A percentile compares a stretch with the other conserved stretches of the same genome.
Evolutionary conservation across 2,329 filamentous ascomycete genomes (phyloP).

Genomic region (Neospermospora avenae): DNA sequence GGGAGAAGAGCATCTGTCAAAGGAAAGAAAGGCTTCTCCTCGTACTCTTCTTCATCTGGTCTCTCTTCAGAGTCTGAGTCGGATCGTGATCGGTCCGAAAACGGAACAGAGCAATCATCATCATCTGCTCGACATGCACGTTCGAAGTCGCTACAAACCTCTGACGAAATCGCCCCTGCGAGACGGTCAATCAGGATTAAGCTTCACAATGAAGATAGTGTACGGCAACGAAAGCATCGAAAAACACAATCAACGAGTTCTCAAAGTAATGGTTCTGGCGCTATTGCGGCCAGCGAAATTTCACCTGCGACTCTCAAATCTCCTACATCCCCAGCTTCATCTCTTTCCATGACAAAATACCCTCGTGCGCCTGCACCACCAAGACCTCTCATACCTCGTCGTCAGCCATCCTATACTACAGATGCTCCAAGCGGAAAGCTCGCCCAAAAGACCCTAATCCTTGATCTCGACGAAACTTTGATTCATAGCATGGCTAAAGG

Average conservation of each 20-base stretch:
- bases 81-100: conserved; percentile 43
- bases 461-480: conserved; percentile 94
- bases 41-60: conserved; percentile 54
- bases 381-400: conserved; percentile 80
- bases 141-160: conserved; percentile 56
- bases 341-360: conserved; percentile 74
- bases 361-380: conserved; percentile 87
- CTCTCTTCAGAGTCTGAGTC: conserved; percentile 63
- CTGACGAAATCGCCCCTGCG: conserved; percentile 64
- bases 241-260: conserved; percentile 51
- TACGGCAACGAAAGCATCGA: conserved; percentile 69
- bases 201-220: conserved; percentile 74
- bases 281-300: conserved; percentile 41
- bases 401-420: conserved; percentile 79
- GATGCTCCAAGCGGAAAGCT: conserved; percentile 49
- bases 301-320: conserved; percentile 84
- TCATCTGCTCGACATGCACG: conserved; percentile 50
- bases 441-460: conserved; percentile 86
- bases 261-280: conserved; percentile 40
- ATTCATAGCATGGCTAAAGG: conserved; percentile 99
- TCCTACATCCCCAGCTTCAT: conserved; percentile 75
- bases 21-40: conserved; percentile 18
- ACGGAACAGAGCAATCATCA: conserved; percentile 21
- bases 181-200: conserved; percentile 88
- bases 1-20: conserved; percentile 20